Evolutionary conservation across 2,329 filamentous ascomycete genomes (phyloP).

Genomic region (Chaetoscypha palmicola): DNA sequence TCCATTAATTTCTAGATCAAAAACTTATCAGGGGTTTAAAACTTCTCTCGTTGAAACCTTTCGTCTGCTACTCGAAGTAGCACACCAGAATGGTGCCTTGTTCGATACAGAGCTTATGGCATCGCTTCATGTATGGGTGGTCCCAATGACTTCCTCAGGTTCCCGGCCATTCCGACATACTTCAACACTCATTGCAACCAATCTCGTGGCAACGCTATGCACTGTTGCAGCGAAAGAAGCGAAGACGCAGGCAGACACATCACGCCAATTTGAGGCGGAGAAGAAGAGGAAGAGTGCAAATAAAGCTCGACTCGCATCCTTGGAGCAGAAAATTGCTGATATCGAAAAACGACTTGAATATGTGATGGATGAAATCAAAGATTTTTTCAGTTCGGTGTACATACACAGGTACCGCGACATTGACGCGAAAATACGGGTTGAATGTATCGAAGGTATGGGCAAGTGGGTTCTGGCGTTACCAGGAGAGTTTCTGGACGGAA

Average conservation of each 20-base stretch:
- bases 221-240: conserved; percentile 64
- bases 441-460: conserved; percentile 81
- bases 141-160: conserved; percentile 80
- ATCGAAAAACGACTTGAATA: conserved; percentile 42
- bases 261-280: conserved; percentile 73
- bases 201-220: conserved; percentile 73
- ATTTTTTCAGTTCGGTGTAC: conserved; percentile 88
- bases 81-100: conserved; percentile 82
- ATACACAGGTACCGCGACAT: conserved; percentile 94
- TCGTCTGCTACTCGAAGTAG: conserved; percentile 62
- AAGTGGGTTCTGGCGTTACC: conserved; percentile 83
- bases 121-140: conserved; percentile 84
- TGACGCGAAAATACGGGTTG: conserved; percentile 79
- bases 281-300: conserved; percentile 67
- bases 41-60: conserved; percentile 74
- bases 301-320: conserved; percentile 66
- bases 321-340: conserved; percentile 61
- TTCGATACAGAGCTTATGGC: conserved; percentile 65
- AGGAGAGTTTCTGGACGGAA: conserved; percentile 81
- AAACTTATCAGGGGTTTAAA: conserved; percentile 70
- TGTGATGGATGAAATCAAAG: conserved; percentile 63
- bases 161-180: conserved; percentile 92
- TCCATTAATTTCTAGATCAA: conserved; percentile 77
- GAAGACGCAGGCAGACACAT: conserved; percentile 64
- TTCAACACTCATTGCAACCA: conserved; percentile 74